A percentile compares a stretch with the other conserved stretches of the same genome.
Conservation (phyloP, 768 basidiomycete genomes). For the Lenzites betulinus region DNA sequence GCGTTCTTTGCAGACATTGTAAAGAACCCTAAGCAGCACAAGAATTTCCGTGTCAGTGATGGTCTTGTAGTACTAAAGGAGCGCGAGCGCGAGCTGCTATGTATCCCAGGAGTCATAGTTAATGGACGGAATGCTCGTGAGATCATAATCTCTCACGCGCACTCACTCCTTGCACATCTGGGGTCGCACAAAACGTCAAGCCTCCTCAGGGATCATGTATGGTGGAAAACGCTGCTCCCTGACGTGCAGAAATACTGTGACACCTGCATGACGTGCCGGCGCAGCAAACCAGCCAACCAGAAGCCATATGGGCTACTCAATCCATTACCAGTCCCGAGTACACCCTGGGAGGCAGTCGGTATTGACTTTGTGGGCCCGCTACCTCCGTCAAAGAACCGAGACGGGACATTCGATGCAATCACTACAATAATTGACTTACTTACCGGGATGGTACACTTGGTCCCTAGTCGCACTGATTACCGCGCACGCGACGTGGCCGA, state of each 20-base stretch:
- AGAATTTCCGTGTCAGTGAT: slow-evolving; percentile 30
- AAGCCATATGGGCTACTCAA: slow-evolving; percentile 27
- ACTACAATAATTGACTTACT: no score
- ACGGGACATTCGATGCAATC: neutral
- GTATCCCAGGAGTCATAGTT: slow-evolving; percentile 31
- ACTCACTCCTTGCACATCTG: slow-evolving; percentile 41
- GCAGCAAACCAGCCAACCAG: slow-evolving; percentile 18
- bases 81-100: neutral
- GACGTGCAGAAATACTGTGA: slow-evolving; percentile 32
- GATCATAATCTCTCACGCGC: slow-evolving; percentile 38
- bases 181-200: slow-evolving; percentile 36
- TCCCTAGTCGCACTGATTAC: no score
- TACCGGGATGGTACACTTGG: no score
- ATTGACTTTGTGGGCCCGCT: slow-evolving; percentile 33
- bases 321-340: slow-evolving; percentile 22
- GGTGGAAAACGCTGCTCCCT: slow-evolving; percentile 33
- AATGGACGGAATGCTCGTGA: slow-evolving; percentile 28
- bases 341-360: slow-evolving; percentile 30
- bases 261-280: slow-evolving; percentile 15
- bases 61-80: slow-evolving; percentile 25
- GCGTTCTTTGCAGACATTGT: slow-evolving; percentile 34
- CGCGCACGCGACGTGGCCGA: no score
- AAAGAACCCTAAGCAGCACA: slow-evolving; percentile 23
- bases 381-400: slow-evolving; percentile 26
- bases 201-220: slow-evolving; percentile 36